Percentiles rank a stretch among this genome's conserved stretches.
These are phyloP conservation scores for Sordariomycetes sp. DNA, from an alignment of 2,329 filamentous ascomycete genomes.

Conservation along the genomic window DNA sequence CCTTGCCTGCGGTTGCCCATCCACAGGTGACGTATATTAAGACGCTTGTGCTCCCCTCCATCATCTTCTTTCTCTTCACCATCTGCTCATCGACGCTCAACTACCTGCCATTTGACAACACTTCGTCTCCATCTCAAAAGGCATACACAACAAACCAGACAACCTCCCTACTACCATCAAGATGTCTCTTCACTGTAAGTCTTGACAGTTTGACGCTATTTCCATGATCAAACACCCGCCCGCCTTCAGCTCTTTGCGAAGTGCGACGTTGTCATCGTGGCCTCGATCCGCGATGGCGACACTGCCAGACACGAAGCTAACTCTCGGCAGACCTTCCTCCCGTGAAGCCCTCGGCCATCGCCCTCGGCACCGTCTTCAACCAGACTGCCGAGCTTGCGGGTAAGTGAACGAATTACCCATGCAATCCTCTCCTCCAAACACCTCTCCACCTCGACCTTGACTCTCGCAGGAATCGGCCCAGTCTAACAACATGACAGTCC, in stretches of 20 bases:
- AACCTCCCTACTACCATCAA: conserved; percentile 2
- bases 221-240: not conserved
- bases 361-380: conserved; percentile 91
- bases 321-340: conserved; percentile 40
- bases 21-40: not conserved
- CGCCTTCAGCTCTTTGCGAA: not conserved
- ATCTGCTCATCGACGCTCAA: conserved; percentile 1
- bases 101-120: not conserved
- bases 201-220: not conserved
- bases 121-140: conserved; percentile 3
- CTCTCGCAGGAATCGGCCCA: not conserved
- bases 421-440: not conserved
- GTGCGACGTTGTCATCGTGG: not conserved
- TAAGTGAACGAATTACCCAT: conserved; percentile 10
- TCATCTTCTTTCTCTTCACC: not conserved
- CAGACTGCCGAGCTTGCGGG: conserved; percentile 74
- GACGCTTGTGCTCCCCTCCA: not conserved
- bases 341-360: conserved; percentile 97
- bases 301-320: conserved; percentile 3
- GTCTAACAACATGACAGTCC: conserved; percentile 29
- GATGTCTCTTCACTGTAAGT: conserved; percentile 39
- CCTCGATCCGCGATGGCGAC: not conserved
- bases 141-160: not conserved
- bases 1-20: not conserved
- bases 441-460: conserved; percentile 2